Conservation (phyloP, 148 eudicot species). For the Rhododendron ferrugineum region DNA sequence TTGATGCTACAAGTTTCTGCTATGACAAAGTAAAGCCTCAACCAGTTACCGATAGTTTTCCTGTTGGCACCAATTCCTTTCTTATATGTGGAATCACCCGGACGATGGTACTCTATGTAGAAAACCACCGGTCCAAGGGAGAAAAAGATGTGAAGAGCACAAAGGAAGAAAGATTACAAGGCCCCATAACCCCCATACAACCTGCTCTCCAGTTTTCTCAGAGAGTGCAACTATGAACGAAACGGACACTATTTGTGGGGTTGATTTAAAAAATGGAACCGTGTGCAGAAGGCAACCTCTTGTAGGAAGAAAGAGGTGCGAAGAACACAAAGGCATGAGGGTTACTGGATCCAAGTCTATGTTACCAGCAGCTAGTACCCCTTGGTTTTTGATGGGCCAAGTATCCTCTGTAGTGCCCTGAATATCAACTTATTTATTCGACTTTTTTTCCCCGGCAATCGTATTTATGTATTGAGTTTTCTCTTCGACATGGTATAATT, state of each 20-base stretch:
- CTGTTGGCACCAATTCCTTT: neutral
- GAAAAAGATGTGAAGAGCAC: conserved; percentile 70
- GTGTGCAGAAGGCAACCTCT: conserved; percentile 21
- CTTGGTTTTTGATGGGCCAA: neutral
- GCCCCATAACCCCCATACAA: neutral
- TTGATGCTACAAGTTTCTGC: conserved; percentile 5
- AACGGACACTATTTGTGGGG: conserved; percentile 31
- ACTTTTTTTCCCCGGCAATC: no score
- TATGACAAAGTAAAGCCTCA: neutral
- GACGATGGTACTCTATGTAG: conserved; percentile 46
- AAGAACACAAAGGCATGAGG: conserved; percentile 28
- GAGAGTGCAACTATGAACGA: neutral
- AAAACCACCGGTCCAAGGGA: conserved; percentile 34
- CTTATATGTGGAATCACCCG: conserved; percentile 47
- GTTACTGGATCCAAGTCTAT: conserved; percentile 6
- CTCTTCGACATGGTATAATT: neutral
- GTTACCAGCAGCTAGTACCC: neutral
- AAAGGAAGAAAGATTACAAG: conserved; percentile 46
- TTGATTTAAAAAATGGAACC: conserved; percentile 30
- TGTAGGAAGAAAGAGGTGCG: conserved; percentile 23
- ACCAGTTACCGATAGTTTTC: neutral
- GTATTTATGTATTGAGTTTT: neutral
- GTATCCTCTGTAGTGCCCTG: neutral
- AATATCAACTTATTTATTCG: neutral
- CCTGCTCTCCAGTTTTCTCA: neutral